These are phyloP conservation scores for Fragilaria radians DNA, from an alignment of 108 stramenopile species.

Conservation along the genomic window DNA sequence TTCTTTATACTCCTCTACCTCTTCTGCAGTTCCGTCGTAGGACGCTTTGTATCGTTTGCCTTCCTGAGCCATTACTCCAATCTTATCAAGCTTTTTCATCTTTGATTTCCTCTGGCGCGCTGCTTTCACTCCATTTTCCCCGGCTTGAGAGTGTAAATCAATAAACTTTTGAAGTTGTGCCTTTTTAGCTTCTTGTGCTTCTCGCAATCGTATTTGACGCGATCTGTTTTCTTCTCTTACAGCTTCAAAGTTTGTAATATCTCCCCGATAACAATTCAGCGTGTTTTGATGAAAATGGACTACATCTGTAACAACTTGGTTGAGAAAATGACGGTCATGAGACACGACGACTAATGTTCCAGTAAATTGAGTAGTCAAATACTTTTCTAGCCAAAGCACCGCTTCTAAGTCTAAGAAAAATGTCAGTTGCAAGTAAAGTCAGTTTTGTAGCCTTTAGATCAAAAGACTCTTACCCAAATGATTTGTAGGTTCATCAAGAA, in stretches of 20 bases:
- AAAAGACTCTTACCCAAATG: too few species aligned
- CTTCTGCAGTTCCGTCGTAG: constrained; percentile 57
- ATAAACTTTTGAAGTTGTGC: constrained; percentile 72
- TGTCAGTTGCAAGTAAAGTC: background rate
- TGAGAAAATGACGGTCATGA: constrained; percentile 89
- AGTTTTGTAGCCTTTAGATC: too few species aligned
- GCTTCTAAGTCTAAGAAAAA: constrained; percentile 59
- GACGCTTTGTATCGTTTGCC: constrained; percentile 54
- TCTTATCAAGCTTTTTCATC: constrained; percentile 70
- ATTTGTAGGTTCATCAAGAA: constrained; percentile 70
- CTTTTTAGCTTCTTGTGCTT: constrained; percentile 65
- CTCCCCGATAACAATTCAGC: constrained; percentile 79
- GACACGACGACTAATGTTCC: constrained; percentile 88
- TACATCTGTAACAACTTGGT: constrained; percentile 84
- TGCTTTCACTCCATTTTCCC: constrained; percentile 65
- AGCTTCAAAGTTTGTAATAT: constrained; percentile 80
- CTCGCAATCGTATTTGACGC: constrained; percentile 52
- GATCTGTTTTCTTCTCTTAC: constrained; percentile 65
- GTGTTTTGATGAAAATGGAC: constrained; percentile 75
- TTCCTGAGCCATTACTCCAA: constrained; percentile 59
- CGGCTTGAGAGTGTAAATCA: constrained; percentile 61
- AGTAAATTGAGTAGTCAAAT: constrained; percentile 60
- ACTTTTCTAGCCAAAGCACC: constrained; percentile 86
- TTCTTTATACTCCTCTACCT: constrained; percentile 70
- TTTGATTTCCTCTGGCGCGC: constrained; percentile 51